Percentiles rank a stretch among this genome's conserved stretches.
Evolutionary conservation across 805 yeast species (phyloP).

Genomic region (Wickerhamomyces kurtzmanii): DNA sequence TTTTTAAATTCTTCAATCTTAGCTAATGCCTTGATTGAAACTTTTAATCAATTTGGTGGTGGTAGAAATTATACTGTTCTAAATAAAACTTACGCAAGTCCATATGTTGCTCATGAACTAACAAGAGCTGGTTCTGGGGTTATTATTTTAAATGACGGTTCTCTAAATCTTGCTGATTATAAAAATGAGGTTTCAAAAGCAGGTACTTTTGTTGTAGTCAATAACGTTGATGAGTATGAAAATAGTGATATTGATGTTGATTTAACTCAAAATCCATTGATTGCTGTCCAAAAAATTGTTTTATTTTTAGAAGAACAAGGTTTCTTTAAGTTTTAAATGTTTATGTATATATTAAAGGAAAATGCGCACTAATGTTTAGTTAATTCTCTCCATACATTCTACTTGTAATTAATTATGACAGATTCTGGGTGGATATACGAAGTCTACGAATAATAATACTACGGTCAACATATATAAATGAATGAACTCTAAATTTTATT

Average conservation of each 20-base stretch:
- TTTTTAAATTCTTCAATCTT: constrained; percentile 55
- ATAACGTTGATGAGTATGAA: constrained; percentile 38
- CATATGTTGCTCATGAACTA: constrained; percentile 64
- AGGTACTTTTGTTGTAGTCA: constrained; percentile 35
- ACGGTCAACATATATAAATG: too few relatives aligned
- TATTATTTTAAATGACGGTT: constrained; percentile 37
- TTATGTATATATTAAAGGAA: constrained; percentile 9
- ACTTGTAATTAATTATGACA: too few relatives aligned
- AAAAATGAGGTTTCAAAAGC: constrained; percentile 29
- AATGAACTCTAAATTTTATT: too few relatives aligned
- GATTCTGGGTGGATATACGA: too few relatives aligned
- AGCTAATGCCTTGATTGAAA: constrained; percentile 78
- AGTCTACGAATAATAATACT: too few relatives aligned
- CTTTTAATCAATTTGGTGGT: constrained; percentile 82
- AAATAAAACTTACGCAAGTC: constrained; percentile 32
- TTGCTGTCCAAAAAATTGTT: constrained; percentile 68
- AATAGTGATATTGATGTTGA: constrained; percentile 52
- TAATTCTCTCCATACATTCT: too few relatives aligned
- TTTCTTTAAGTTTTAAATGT: constrained; percentile 46
- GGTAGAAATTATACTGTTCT: constrained; percentile 62
- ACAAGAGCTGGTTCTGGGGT: constrained; percentile 91
- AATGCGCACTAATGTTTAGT: too few relatives aligned
- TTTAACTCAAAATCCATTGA: constrained; percentile 44
- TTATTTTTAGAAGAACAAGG: constrained; percentile 74
- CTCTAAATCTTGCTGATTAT: constrained; percentile 2